Evolutionary conservation across 495 filamentous ascomycete genomes (phyloP).

Genomic region (Rhypophila decipiens): DNA sequence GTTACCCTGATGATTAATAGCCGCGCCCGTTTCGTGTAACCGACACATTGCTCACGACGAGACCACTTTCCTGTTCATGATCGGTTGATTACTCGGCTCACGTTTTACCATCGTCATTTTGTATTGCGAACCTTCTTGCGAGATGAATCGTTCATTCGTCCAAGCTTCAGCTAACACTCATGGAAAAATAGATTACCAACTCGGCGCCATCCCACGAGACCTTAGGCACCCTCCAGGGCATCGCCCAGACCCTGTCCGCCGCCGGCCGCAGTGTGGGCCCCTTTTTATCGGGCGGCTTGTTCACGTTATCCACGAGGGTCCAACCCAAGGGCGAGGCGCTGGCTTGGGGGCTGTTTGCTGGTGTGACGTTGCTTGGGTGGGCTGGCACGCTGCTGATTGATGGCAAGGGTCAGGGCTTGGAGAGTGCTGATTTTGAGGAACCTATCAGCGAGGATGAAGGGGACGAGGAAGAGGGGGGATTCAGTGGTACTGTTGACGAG

Average conservation of each 20-base stretch:
- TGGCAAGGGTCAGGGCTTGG: slow-evolving; percentile 49
- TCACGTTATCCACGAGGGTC: slow-evolving; percentile 63
- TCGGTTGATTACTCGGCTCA: too few relatives aligned
- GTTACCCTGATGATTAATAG: too few relatives aligned
- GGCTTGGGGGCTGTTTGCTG: slow-evolving; percentile 78
- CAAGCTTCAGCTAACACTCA: too few relatives aligned
- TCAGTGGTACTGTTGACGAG: background rate
- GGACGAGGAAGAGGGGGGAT: slow-evolving; percentile 8
- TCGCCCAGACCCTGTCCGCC: slow-evolving; percentile 90
- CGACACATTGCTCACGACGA: too few relatives aligned
- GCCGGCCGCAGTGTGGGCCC: slow-evolving; percentile 85
- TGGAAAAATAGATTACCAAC: slow-evolving; percentile 95
- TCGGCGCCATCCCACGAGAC: slow-evolving; percentile 80
- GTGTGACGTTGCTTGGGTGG: slow-evolving; percentile 69
- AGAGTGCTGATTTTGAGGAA: slow-evolving; percentile 39
- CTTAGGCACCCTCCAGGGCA: slow-evolving; percentile 83
- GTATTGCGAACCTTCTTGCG: too few relatives aligned
- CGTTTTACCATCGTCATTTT: too few relatives aligned
- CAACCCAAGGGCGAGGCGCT: slow-evolving; percentile 76
- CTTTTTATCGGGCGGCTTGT: slow-evolving; percentile 78
- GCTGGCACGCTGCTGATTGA: slow-evolving; percentile 64
- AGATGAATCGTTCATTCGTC: too few relatives aligned
- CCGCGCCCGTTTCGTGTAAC: too few relatives aligned
- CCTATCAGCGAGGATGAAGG: slow-evolving; percentile 19
- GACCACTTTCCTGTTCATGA: too few relatives aligned